Conservation (phyloP, 139 green algal species). For the Helicosporidium sp. region DNA sequence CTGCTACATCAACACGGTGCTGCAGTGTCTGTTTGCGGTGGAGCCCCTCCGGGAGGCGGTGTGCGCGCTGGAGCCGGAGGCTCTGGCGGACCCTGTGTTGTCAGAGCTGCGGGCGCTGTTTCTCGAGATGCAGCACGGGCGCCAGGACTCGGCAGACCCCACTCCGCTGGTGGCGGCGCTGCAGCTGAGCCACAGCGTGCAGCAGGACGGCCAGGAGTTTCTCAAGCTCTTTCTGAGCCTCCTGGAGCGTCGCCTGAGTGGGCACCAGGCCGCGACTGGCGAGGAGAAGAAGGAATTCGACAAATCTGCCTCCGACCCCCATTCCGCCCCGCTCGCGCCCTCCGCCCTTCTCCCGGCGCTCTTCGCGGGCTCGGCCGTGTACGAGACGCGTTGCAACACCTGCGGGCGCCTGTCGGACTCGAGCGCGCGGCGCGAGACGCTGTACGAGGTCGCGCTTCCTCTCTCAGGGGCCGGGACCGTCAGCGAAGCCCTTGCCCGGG, state of each 20-base stretch:
- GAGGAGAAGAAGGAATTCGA: not conserved
- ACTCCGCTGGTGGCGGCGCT: conserved; percentile 35
- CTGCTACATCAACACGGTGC: conserved; percentile 67
- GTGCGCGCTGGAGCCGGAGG: conserved; percentile 11
- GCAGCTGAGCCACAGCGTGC: conserved; percentile 49
- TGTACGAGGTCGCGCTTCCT: conserved; percentile 71
- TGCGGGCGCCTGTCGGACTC: conserved; percentile 29
- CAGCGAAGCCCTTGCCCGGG: conserved; percentile 17
- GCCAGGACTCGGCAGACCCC: conserved; percentile 32
- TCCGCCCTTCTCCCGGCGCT: conserved; percentile 9
- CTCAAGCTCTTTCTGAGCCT: conserved; percentile 73
- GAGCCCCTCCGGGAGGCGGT: conserved; percentile 36
- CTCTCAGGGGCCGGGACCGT: conserved; percentile 35
- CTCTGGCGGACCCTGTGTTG: conserved; percentile 11
- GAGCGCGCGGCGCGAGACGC: conserved; percentile 27
- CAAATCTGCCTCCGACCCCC: not conserved
- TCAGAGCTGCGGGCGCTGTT: conserved; percentile 32
- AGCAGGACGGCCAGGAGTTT: conserved; percentile 88
- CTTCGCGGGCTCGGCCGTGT: conserved; percentile 49
- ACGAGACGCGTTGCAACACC: conserved; percentile 47
- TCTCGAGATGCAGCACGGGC: conserved; percentile 37
- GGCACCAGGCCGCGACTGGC: not conserved
- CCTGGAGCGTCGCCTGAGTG: conserved; percentile 40
- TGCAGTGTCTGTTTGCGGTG: conserved; percentile 62
- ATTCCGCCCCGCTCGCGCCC: not conserved